These are phyloP conservation scores for Erodium chrysanthum DNA, from an alignment of 441 rosid species.

Conservation along the genomic window DNA sequence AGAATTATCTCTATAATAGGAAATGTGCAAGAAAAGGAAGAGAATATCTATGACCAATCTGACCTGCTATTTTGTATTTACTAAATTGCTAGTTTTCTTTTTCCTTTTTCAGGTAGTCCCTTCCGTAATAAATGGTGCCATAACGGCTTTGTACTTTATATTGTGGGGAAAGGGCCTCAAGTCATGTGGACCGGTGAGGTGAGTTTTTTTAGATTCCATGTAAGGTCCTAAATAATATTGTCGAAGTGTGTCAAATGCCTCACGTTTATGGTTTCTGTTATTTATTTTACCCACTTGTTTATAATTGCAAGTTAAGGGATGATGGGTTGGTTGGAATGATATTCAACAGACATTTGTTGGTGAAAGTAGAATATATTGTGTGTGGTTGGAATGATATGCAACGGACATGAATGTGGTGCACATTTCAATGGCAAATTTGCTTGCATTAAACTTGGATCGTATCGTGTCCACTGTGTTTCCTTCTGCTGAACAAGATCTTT, in stretches of 20 bases:
- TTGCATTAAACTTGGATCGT: no score
- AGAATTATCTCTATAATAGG: background rate
- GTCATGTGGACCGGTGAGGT: constrained; percentile 93
- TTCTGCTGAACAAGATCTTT: background rate
- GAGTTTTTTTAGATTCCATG: constrained; percentile 16
- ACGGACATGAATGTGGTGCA: no score
- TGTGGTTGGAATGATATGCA: no score
- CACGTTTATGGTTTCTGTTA: no score
- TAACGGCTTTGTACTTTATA: constrained; percentile 82
- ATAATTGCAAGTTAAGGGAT: no score
- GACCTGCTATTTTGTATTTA: constrained; percentile 7
- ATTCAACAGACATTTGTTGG: no score
- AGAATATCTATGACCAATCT: constrained; percentile 13
- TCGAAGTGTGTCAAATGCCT: no score
- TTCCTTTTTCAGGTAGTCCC: constrained; percentile 64
- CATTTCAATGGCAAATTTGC: no score
- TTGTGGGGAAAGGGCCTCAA: constrained; percentile 89
- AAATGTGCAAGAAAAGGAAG: background rate
- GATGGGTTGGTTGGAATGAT: no score
- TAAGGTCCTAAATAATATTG: background rate
- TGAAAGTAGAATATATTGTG: no score
- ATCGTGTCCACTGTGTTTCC: background rate
- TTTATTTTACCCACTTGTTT: no score
- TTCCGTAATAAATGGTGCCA: constrained; percentile 76
- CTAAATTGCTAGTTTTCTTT: constrained; percentile 1